Evolutionary conservation across 768 basidiomycete genomes (phyloP).

Genomic region (Termitomyces sp.): DNA sequence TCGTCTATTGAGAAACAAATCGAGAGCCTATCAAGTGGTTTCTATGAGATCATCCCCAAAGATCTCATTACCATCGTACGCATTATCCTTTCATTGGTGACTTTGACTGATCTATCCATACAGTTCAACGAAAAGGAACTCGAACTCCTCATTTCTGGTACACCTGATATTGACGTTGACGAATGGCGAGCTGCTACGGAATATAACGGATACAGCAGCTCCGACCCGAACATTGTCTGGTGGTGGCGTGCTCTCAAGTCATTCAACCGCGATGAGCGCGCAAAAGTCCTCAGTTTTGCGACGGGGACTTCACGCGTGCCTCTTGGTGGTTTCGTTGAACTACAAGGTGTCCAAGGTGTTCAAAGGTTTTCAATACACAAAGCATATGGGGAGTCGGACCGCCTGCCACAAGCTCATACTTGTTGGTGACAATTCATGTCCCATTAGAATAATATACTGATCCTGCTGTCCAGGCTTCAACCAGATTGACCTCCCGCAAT

Average conservation of each 20-base stretch:
- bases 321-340: slow-evolving; percentile 87
- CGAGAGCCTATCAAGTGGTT: slow-evolving; percentile 81
- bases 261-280: slow-evolving; percentile 93
- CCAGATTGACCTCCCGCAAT: slow-evolving; percentile 91
- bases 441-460: slow-evolving; percentile 12
- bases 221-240: slow-evolving; percentile 96
- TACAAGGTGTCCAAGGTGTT: slow-evolving; percentile 93
- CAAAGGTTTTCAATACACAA: slow-evolving; percentile 95
- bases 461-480: slow-evolving; percentile 63
- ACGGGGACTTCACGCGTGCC: slow-evolving; percentile 92
- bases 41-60: slow-evolving; percentile 97
- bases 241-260: slow-evolving; percentile 99
- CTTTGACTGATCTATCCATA: not conserved
- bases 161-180: slow-evolving; percentile 98
- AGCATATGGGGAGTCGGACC: slow-evolving; percentile 81
- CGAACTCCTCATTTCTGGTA: slow-evolving; percentile 91
- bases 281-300: slow-evolving; percentile 96
- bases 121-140: slow-evolving; percentile 95
- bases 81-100: slow-evolving; percentile 3
- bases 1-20: slow-evolving; percentile 96
- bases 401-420: slow-evolving; percentile 86
- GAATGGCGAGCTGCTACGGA: slow-evolving; percentile 94
- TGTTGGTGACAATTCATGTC: slow-evolving; percentile 42
- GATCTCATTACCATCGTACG: slow-evolving; percentile 89
- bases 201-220: slow-evolving; percentile 81